Evolutionary conservation across 2,329 filamentous ascomycete genomes (phyloP), one percentile per base, ranked within the genome.

Genomic region (Ceratocystiopsis brevicomis): DNA sequence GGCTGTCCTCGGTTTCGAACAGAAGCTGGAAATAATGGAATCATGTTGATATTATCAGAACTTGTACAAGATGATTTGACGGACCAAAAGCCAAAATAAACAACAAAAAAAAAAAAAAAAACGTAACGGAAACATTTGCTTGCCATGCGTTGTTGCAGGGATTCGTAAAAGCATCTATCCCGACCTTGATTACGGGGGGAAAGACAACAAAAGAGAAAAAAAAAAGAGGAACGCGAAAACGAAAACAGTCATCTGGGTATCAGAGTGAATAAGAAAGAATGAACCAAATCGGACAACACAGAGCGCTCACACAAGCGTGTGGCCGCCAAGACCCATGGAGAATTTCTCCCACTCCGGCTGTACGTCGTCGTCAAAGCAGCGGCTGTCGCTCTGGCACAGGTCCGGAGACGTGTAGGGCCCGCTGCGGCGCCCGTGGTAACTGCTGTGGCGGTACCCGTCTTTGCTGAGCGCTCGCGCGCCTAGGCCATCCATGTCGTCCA

Each of bases 341-440:
- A 64, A 68, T 52, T 67, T 62, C 48, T 64, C 65, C 65, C 64
- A 69, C 5, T 59, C 59, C 4, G 60, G 55, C 44, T 57, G 45
- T 34, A 49, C 51, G 30, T 50, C 25, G 25, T 30, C 25, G 25
- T 10, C 25, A 11, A 30, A 30, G 25, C 8, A 30, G 25, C 10
- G 25, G 25, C 25, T 11, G 25, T 11, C 25, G 25, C 25, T 11
- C 6, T 30, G 25, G 25, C 6, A 8, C 8, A 10, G 25, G 6
- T 9, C 25, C 6, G 25, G 8, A 8, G 25, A 8, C 25, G 25
- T 30, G 25, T 30, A 30, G 25, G 10, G 25, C 19, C 19, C 19
- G 25, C 10, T 9, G 25, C 25, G 25, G 6, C 25, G 25, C 25
- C 25, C 25, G 10, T 33, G 30, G 44, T 48, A 48, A 43, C 45